phyloP scores from a whole-genome alignment of 768 basidiomycete genomes.

The Kondoa malvinella region DNA sequence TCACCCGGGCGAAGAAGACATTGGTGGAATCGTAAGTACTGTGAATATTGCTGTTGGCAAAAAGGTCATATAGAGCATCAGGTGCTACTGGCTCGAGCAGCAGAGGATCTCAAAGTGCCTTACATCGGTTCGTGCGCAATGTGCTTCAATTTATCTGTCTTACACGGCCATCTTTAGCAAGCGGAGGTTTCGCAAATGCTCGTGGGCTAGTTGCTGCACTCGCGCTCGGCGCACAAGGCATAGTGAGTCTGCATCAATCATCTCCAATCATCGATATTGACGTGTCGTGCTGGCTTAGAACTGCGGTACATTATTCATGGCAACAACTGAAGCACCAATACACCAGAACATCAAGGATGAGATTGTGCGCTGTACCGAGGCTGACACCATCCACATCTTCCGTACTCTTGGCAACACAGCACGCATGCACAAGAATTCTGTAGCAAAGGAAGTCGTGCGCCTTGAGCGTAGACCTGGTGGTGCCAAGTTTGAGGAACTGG shows the following conservation, averaged over 20 bases:
- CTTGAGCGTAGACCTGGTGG: conserved; percentile 52
- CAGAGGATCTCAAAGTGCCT: conserved; percentile 62
- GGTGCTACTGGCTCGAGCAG: conserved; percentile 71
- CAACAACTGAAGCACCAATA: conserved; percentile 58
- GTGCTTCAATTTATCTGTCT: too few species aligned
- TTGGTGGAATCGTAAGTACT: conserved; percentile 36
- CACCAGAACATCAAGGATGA: conserved; percentile 66
- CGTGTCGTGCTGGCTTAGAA: conserved; percentile 45
- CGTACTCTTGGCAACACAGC: conserved; percentile 67
- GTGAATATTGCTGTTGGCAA: not conserved
- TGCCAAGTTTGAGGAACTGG: conserved; percentile 53
- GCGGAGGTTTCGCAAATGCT: conserved; percentile 75
- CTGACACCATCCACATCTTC: conserved; percentile 66
- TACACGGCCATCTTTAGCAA: too few species aligned
- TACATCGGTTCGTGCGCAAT: conserved; percentile 39
- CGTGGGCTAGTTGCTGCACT: conserved; percentile 67
- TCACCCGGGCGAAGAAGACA: conserved; percentile 86
- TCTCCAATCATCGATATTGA: conserved; percentile 3
- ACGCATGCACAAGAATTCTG: conserved; percentile 70
- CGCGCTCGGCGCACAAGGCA: conserved; percentile 42
- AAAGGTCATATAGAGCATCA: conserved; percentile 36
- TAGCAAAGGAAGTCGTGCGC: conserved; percentile 65
- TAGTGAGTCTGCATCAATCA: conserved; percentile 45
- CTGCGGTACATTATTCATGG: conserved; percentile 88
- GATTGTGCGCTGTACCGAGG: conserved; percentile 66